Base-by-base conservation (phyloP, 768 basidiomycete species). In the Lactifluus echinatus region DNA sequence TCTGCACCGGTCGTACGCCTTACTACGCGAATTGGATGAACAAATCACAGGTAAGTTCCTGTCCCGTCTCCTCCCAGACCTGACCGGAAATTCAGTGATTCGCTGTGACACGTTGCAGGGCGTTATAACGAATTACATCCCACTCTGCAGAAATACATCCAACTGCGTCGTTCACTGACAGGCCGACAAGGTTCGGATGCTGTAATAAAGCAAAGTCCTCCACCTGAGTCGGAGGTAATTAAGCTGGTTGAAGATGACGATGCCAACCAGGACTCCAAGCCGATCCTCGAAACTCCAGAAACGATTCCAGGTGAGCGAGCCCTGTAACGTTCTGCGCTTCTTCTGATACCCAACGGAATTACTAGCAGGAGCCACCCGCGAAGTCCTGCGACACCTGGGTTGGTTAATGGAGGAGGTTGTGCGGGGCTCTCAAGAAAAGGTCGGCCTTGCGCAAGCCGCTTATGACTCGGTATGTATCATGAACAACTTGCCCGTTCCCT, bases 401-500 rank as follows among this genome's bases (percentile, higher is more conserved):
- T 60, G 52, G 58, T 47, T 60, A 37, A 52, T 59, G 29, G 61
- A 62, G 19, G 61, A 62, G 21, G 53, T 59, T 14, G 52, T 60
- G 34, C 61, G 61, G 15, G 58, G 59, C 26, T 63, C 63, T 44
- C 54, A 63, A 51, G 63, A 64, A 40, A 64, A 64, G 42, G 57
- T 57, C 17, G 62, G 60, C 29, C 56, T 64, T 8, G 63, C 62
- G 19, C 55, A 64, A 47, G 56, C 63, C 6, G 62, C 54, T 15
- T 63, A 63, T 24, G 63, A 64, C 49, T 61, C 63, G 1, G 63
- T 64, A 37, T 1, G 63, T 63, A 8, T 24, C 39, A 26, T 39
- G 1, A 3, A 39, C 12, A 12, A 26, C 24, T 28, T n/a, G 6
- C n/a, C 8, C 15, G n/a, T 17, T 37, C 21, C 17, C 37, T 3